Base-by-base conservation (phyloP, 2,329 filamentous ascomycete species). In the Cadophora malorum region DNA sequence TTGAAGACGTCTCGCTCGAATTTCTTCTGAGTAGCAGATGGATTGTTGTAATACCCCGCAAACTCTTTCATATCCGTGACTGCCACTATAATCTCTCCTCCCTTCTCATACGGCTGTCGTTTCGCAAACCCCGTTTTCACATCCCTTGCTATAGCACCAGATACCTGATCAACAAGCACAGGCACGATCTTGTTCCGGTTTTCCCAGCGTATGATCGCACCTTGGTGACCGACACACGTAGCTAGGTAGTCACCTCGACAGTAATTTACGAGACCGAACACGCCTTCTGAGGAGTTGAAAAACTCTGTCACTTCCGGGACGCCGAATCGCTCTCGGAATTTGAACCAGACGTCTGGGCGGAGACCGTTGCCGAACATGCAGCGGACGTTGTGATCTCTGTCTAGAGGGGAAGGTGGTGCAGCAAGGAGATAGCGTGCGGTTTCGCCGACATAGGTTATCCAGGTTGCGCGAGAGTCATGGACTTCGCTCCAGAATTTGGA, bases 391-490 rank as follows among this genome's bases (percentile, higher is more conserved):
- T 91, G 89, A 16, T 84, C 79, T 69, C 80, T 83, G 77, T 91
- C 89, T 7, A 87, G 82, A 0, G 86, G 82, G n/a, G 84, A 86
- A 0, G 86, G 86, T 1, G 91, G 90, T 1, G 86, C 86, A 0
- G 90, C 88, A 14, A 94, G 83, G 0, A 94, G 83, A 72, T 94
- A 94, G 0, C 91, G 85, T 7, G 91, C 86, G 0, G 90, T 92
- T 77, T 94, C 91, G 73, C 91, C 91, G 2, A 94, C 91, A 75
- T 94, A 94, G 21, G 91, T 87, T 72, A 94, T 91, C 74, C 87
- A 86, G 0, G 90, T 93, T 0, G 91, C 87, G 16, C 84, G 79
- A 0, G 88, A 89, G 67, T 89, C 89, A 56, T 88, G 85, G 23
- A 93, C 82, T 70, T 94, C 91, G 38, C 80, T 79, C 91, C 91